Evolutionary conservation across 768 basidiomycete species (phyloP).

Genomic region (Pisolithus orientalis): DNA sequence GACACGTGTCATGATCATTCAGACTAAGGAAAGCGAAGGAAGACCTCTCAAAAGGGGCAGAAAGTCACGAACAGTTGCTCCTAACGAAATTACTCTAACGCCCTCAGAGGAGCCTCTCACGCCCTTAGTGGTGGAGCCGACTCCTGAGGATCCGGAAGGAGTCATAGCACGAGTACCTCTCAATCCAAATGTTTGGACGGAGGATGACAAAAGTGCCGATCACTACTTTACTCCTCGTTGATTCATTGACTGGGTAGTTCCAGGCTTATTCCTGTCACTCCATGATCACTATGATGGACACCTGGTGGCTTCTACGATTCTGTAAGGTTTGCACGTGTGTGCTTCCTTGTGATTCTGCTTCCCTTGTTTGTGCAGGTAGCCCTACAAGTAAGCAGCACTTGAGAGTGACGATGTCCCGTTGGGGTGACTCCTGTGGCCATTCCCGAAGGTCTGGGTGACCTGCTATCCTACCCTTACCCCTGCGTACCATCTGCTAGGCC

Average conservation of each 20-base stretch:
- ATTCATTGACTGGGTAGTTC: constrained; percentile 12
- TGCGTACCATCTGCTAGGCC: not conserved
- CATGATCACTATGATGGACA: constrained; percentile 58
- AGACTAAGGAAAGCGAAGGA: constrained; percentile 23
- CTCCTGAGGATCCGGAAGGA: constrained; percentile 22
- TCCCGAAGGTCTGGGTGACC: not conserved
- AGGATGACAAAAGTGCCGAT: constrained; percentile 57
- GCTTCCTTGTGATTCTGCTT: constrained; percentile 2
- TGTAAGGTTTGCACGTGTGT: constrained; percentile 38
- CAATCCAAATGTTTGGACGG: constrained; percentile 50
- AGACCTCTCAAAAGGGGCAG: constrained; percentile 27
- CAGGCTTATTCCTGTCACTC: constrained; percentile 49
- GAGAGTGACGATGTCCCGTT: not conserved
- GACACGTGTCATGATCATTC: not conserved
- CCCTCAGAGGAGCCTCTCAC: constrained; percentile 20
- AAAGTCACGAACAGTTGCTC: constrained; percentile 23
- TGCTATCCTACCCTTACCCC: not conserved
- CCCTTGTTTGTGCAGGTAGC: constrained; percentile 37
- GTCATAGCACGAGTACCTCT: constrained; percentile 17
- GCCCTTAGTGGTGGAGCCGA: constrained; percentile 6
- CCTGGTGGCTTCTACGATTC: constrained; percentile 63
- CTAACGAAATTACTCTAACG: constrained; percentile 19
- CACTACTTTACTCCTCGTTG: not conserved
- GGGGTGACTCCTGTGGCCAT: not conserved
- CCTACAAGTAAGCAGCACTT: constrained; percentile 40